Conservation (phyloP, 2,329 filamentous ascomycete genomes). For the Colletotrichum sp. region DNA sequence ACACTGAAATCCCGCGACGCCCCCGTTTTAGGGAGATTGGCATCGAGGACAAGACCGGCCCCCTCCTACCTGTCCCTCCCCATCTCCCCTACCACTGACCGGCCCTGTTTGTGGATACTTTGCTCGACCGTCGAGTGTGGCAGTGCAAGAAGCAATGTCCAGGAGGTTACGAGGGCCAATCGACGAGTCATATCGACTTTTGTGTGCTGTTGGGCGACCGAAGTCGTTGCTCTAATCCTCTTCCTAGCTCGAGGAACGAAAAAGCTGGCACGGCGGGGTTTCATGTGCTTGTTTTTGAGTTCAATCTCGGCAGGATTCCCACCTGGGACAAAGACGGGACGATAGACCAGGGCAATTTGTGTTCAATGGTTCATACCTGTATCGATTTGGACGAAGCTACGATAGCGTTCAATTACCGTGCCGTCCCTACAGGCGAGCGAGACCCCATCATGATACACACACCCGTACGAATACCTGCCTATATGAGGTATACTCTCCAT, state of each 20-base stretch:
- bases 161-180: neutral
- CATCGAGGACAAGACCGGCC: neutral
- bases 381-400: neutral
- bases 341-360: neutral
- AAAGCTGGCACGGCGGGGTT: neutral
- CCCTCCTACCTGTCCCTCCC: neutral
- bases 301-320: slow-evolving; percentile 5
- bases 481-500: neutral
- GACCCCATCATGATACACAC: neutral
- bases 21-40: slow-evolving; percentile 11
- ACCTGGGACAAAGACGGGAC: slow-evolving; percentile 1
- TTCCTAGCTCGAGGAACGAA: neutral
- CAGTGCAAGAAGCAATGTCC: slow-evolving; percentile 15
- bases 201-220: neutral
- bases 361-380: neutral
- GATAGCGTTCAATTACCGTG: neutral
- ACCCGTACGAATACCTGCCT: neutral
- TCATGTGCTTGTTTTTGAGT: slow-evolving; percentile 3
- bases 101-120: slow-evolving; percentile 10
- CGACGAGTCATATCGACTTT: slow-evolving; percentile 7
- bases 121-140: neutral
- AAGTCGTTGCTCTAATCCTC: neutral
- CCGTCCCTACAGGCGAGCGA: neutral
- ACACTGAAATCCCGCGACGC: slow-evolving; percentile 5
- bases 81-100: neutral